Conservation (phyloP, 2,329 filamentous ascomycete genomes). For the Penicillium freii region DNA sequence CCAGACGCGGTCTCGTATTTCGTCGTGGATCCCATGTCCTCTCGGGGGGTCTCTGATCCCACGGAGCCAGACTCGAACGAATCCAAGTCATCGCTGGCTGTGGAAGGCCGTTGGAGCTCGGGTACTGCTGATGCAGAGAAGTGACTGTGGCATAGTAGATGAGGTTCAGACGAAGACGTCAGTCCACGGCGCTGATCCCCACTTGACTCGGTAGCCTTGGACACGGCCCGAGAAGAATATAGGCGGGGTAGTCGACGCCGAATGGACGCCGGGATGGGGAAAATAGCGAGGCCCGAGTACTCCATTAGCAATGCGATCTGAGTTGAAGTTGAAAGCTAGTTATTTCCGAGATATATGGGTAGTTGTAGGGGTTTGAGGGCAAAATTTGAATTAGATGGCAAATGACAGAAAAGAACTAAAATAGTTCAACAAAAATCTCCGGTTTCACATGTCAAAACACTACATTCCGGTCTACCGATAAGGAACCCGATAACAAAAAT, state of each 20-base stretch:
- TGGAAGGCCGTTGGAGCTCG: slow-evolving; percentile 17
- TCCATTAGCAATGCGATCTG: slow-evolving; percentile 12
- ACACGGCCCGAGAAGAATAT: slow-evolving; percentile 19
- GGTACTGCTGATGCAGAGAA: neutral
- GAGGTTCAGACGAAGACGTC: slow-evolving; percentile 18
- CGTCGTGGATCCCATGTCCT: slow-evolving; percentile 8
- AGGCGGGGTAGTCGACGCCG: slow-evolving; percentile 29
- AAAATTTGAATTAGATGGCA: neutral
- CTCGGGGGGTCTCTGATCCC: slow-evolving; percentile 10
- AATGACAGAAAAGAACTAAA: neutral
- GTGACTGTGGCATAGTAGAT: slow-evolving; percentile 10
- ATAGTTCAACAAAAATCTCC: neutral
- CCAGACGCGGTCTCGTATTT: slow-evolving; percentile 35
- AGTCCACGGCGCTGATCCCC: slow-evolving; percentile 8
- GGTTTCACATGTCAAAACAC: slow-evolving; percentile 1
- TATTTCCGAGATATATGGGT: neutral
- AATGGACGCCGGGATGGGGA: slow-evolving; percentile 30
- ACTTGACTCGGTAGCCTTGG: slow-evolving; percentile 5
- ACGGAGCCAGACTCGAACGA: slow-evolving; percentile 18
- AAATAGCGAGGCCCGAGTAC: slow-evolving; percentile 19
- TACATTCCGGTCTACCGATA: neutral
- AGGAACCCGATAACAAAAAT: neutral
- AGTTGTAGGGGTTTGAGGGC: neutral
- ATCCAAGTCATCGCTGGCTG: slow-evolving; percentile 23
- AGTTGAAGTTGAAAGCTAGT: neutral